Conservation (phyloP, 352 stramenopile genomes). For the Globisporangium mamillatum region DNA sequence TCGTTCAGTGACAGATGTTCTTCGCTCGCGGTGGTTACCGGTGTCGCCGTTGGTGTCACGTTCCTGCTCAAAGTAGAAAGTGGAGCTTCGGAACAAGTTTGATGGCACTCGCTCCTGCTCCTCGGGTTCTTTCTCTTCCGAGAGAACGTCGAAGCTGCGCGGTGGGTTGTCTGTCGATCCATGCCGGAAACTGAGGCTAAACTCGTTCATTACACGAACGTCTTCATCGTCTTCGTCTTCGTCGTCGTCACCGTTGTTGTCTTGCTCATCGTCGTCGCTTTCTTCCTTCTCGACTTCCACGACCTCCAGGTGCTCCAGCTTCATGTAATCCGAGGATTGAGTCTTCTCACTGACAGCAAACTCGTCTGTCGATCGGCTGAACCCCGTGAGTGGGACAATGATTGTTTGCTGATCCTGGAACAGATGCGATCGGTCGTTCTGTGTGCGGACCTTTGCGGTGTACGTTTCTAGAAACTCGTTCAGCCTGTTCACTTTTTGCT, state of each 20-base stretch:
- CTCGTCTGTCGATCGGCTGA: conserved; percentile 22
- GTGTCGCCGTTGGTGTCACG: not conserved
- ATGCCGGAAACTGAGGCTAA: not conserved
- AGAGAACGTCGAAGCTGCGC: conserved; percentile 9
- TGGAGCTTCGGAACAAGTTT: conserved; percentile 12
- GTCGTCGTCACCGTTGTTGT: not conserved
- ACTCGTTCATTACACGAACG: not conserved
- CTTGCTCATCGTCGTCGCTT: not conserved
- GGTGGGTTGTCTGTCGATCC: not conserved
- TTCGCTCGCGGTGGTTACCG: not conserved
- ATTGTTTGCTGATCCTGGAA: conserved; percentile 34
- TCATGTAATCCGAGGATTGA: conserved; percentile 18
- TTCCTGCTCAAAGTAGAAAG: conserved; percentile 12
- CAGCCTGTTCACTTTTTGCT: conserved; percentile 16
- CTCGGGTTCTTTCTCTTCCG: not conserved
- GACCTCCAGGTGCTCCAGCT: conserved; percentile 24
- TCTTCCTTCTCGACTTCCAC: conserved; percentile 2
- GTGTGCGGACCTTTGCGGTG: conserved; percentile 21
- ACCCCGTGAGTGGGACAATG: conserved; percentile 23
- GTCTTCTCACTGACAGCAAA: conserved; percentile 14
- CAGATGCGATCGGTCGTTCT: conserved; percentile 28
- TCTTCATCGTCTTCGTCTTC: not conserved
- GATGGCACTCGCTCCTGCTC: conserved; percentile 1
- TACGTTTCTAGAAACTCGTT: conserved; percentile 34
- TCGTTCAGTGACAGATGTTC: not conserved